These are phyloP conservation scores for Halophytophthora polymorphica DNA, from an alignment of 352 stramenopile species.

Conservation along the genomic window DNA sequence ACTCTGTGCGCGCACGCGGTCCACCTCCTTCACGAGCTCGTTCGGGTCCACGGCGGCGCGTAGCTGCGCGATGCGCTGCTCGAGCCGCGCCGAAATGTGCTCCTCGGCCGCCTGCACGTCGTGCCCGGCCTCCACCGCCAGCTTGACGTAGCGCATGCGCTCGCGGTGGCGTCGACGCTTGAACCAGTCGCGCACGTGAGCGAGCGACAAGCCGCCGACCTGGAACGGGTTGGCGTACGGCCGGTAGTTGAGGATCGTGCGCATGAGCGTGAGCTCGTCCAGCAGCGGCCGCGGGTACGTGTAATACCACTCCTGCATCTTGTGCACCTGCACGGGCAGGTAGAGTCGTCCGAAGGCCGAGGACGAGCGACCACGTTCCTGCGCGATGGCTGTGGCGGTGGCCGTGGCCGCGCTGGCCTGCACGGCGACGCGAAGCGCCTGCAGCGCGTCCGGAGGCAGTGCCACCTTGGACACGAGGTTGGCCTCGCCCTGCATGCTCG, in stretches of 20 bases:
- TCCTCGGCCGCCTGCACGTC: conserved; percentile 63
- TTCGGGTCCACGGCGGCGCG: conserved; percentile 67
- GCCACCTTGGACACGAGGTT: conserved; percentile 77
- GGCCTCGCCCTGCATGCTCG: conserved; percentile 82
- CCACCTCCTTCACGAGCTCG: conserved; percentile 77
- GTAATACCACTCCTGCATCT: conserved; percentile 85
- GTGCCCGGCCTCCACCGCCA: conserved; percentile 61
- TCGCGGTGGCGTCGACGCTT: conserved; percentile 80
- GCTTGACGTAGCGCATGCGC: conserved; percentile 71
- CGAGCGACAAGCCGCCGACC: conserved; percentile 52
- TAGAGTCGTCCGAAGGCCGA: conserved; percentile 53
- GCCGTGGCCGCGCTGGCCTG: conserved; percentile 61
- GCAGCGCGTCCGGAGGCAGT: conserved; percentile 53
- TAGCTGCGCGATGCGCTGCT: conserved; percentile 74
- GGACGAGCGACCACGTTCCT: conserved; percentile 57
- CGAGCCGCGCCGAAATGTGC: conserved; percentile 73
- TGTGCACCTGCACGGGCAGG: conserved; percentile 67
- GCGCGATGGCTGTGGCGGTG: conserved; percentile 65
- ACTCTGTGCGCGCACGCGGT: conserved; percentile 62
- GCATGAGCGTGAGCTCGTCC: conserved; percentile 83
- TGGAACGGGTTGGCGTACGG: conserved; percentile 72
- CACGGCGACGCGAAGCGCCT: conserved; percentile 51
- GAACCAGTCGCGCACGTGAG: conserved; percentile 83
- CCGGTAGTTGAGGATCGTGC: conserved; percentile 79
- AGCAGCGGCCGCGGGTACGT: conserved; percentile 70